phyloP scores from a whole-genome alignment of 495 filamentous ascomycete genomes.

The Neurospora tetrasperma region DNA sequence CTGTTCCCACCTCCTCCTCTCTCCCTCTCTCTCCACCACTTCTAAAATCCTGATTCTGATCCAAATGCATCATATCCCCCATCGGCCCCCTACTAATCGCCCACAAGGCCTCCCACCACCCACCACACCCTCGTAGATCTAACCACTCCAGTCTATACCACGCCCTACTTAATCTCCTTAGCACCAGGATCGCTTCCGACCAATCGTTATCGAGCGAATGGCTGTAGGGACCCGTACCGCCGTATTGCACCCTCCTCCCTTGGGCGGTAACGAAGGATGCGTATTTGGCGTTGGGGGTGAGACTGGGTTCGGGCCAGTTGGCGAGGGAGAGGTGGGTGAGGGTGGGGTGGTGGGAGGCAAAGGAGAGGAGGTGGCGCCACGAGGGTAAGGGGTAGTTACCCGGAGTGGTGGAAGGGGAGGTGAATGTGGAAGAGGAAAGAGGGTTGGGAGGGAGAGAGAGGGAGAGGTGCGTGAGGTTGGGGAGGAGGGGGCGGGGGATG shows the following conservation, averaged over 20 bases:
- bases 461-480: slow-evolving; percentile 46
- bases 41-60: not conserved
- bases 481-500: slow-evolving; percentile 29
- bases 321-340: slow-evolving; percentile 72
- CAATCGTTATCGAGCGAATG: slow-evolving; percentile 55
- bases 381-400: slow-evolving; percentile 28
- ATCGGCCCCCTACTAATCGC: not conserved
- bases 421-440: not conserved
- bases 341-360: slow-evolving; percentile 50
- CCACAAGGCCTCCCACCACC: slow-evolving; percentile 56
- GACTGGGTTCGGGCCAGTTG: slow-evolving; percentile 66
- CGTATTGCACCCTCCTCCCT: slow-evolving; percentile 38
- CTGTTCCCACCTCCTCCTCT: not conserved
- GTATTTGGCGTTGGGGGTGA: slow-evolving; percentile 53
- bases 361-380: slow-evolving; percentile 56
- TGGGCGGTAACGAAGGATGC: slow-evolving; percentile 34
- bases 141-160: slow-evolving; percentile 69
- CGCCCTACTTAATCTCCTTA: slow-evolving; percentile 55
- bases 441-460: slow-evolving; percentile 33
- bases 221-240: slow-evolving; percentile 56
- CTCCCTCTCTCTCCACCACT: not conserved
- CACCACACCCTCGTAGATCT: slow-evolving; percentile 66
- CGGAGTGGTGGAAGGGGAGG: not conserved
- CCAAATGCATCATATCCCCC: not conserved
- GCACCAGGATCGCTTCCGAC: slow-evolving; percentile 55